phyloP scores from a whole-genome alignment of 2,329 filamentous ascomycete species.

The Neofusicoccum umdonicola region DNA sequence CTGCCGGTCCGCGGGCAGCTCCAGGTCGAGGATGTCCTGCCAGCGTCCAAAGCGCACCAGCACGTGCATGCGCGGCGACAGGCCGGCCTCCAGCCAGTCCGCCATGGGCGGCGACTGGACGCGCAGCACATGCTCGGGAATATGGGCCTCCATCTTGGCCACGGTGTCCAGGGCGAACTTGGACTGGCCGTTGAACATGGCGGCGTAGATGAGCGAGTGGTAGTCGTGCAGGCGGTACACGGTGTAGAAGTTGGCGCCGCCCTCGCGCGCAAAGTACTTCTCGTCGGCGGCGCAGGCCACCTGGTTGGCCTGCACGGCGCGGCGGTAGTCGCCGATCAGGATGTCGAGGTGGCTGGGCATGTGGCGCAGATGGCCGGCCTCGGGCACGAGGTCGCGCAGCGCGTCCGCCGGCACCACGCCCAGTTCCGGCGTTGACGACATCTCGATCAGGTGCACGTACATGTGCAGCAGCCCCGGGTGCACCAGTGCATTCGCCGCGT shows the following conservation, averaged over 20 bases:
- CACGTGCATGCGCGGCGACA: conserved; percentile 66
- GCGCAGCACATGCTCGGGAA: conserved; percentile 63
- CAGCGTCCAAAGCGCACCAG: conserved; percentile 72
- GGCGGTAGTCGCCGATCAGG: conserved; percentile 67
- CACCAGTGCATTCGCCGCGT: too few relatives aligned
- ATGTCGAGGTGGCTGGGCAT: conserved; percentile 79
- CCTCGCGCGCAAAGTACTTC: conserved; percentile 59
- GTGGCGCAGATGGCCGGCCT: conserved; percentile 68
- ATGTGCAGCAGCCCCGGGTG: conserved; percentile 70
- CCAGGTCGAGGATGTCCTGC: conserved; percentile 60
- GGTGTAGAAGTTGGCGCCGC: conserved; percentile 70
- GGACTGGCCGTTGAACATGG: conserved; percentile 72
- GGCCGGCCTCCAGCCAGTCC: conserved; percentile 72
- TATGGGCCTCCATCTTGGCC: conserved; percentile 56
- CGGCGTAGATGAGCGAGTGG: conserved; percentile 73
- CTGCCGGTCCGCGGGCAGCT: conserved; percentile 55
- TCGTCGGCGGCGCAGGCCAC: conserved; percentile 67
- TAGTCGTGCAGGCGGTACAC: conserved; percentile 73
- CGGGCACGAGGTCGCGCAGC: conserved; percentile 64
- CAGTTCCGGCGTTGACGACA: conserved; percentile 65
- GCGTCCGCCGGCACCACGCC: conserved; percentile 61
- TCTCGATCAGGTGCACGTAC: conserved; percentile 77
- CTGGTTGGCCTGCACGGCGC: conserved; percentile 65
- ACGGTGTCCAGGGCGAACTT: conserved; percentile 62
- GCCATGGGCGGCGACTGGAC: conserved; percentile 71